Evolutionary conservation across 164 flowering plant species (phyloP), one percentile per base, ranked within the genome.

Genomic region (Vitis rupestris): DNA sequence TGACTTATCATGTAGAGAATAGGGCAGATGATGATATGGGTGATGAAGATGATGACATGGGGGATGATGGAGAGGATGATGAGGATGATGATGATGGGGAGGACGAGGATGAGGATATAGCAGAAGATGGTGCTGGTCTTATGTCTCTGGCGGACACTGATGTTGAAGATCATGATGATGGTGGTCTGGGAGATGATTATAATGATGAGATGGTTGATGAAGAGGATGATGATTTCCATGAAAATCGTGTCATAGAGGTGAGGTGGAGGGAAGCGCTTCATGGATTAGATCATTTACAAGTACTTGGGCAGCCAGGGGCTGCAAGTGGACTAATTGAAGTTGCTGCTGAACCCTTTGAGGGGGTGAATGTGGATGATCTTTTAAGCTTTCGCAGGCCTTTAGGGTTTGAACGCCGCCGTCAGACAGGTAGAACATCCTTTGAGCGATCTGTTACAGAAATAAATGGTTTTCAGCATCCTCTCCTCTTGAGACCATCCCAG

Each of bases 141-240:
- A 86, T 94, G 94, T 88, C 97, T 64, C 77, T 91, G n/a, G 94
- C 87, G 73, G 98, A 91, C 80, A 91, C 97, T 55, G 97, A 94
- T 84, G 91, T 82, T 58, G 98, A 94, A 60, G 98, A 94, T 64
- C 94, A 88, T 75, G 98, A 93, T 80, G 97, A 91, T 76, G 69
- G 82, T 81, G 96, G 93, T n/a, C 74, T 90, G 73, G 97, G 87
- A 63, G 97, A 90, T 80, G 97, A 90, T 60, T 91, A 85, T 72
- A 89, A 87, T 79, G 98, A 93, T 80, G 98, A 89, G 3, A 84
- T 91, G 85, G 80, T 89, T 71, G 94, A 88, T 80, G 98, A 93
- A 67, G 95, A 92, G 15, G 95, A 91, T 82, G 98, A 93, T 74
- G 97, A 93, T 75, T 90, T 87, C 71, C 92, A 88, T 82, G 98